phyloP scores from a whole-genome alignment of 768 basidiomycete genomes.

The Multifurca ochricompacta region DNA sequence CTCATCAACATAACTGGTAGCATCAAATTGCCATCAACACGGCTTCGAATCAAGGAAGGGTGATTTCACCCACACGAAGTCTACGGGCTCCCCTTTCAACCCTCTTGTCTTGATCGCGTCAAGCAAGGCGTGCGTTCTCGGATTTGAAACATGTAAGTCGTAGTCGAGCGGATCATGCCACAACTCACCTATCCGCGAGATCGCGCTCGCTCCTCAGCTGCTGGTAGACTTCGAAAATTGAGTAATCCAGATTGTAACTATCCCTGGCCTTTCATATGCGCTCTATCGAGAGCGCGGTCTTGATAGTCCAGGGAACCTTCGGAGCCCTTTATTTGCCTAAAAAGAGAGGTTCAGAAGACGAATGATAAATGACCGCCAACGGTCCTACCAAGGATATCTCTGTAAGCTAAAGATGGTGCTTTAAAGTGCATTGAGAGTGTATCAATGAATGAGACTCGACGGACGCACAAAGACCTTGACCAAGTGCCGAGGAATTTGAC shows the following conservation, averaged over 20 bases:
- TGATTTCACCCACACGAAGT: constrained; percentile 42
- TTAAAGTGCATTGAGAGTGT: neutral
- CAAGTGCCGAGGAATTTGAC: constrained; percentile 43
- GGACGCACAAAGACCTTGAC: constrained; percentile 42
- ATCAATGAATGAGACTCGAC: neutral
- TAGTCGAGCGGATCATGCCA: neutral
- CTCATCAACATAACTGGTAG: constrained; percentile 59
- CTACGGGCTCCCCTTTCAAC: constrained; percentile 37
- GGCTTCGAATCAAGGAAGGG: neutral
- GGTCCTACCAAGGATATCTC: constrained; percentile 50
- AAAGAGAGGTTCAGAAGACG: neutral
- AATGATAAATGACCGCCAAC: neutral
- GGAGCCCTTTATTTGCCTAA: too few relatives aligned
- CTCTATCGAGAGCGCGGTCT: constrained; percentile 23
- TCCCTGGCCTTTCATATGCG: neutral
- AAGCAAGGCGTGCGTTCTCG: constrained; percentile 47
- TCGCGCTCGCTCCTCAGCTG: constrained; percentile 47
- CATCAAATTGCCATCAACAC: neutral
- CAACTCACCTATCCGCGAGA: constrained; percentile 47
- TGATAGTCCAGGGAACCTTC: constrained; percentile 52
- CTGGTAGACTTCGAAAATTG: constrained; percentile 45
- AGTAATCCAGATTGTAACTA: neutral
- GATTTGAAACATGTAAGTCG: neutral
- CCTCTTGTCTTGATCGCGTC: constrained; percentile 26
- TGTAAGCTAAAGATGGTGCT: constrained; percentile 60